Evolutionary conservation across 805 yeast species (phyloP), one percentile per base, ranked within the genome.

Genomic region (Lipomyces yamanashiensis): DNA sequence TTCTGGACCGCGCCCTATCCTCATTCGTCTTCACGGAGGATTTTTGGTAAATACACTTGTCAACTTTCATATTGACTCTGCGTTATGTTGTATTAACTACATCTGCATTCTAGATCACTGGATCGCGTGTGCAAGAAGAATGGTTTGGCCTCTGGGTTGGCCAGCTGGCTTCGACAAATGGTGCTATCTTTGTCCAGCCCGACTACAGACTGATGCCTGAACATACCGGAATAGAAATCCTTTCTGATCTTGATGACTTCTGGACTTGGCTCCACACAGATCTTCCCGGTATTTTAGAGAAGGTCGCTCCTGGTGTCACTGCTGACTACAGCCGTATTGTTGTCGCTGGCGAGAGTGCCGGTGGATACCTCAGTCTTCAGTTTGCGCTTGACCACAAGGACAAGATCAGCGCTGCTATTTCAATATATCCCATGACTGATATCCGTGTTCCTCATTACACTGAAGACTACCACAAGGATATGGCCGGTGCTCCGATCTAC

Each of bases 181-280:
- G 47, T 23, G 64, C 64, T 13, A 49, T 61, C 58, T 51, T 61
- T 23, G 23, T 61, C 36, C 44, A 44, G 51, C 61, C 64, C 47
- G 64, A 61, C 52, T 61, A 61, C 47, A 56, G 59, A 33, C 36
- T 61, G 28, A 17, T 61, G 39, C 64, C 64, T 33, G 64, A 61
- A 33, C 55, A 60, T 23, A 55, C 56, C 28, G 64, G 64, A 13
- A 17, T 53, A 28, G 60, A 61, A 19, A 61, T 61, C 37, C 53
- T 55, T 19, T 36, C 52, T 7, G 64, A 61, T 47, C 45, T 61
- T 40, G 56, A 55, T 36, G 56, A 49, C 39, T 51, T 61, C 21
- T 61, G 61, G 61, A 47, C 54, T 15, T 61, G 64, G 64, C 23
- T 61, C 43, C 44, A 40, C 34, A 47, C 47, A n/a, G 50, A 49